Base-by-base conservation (phyloP, 768 basidiomycete genomes). In the Trametes villosa region DNA sequence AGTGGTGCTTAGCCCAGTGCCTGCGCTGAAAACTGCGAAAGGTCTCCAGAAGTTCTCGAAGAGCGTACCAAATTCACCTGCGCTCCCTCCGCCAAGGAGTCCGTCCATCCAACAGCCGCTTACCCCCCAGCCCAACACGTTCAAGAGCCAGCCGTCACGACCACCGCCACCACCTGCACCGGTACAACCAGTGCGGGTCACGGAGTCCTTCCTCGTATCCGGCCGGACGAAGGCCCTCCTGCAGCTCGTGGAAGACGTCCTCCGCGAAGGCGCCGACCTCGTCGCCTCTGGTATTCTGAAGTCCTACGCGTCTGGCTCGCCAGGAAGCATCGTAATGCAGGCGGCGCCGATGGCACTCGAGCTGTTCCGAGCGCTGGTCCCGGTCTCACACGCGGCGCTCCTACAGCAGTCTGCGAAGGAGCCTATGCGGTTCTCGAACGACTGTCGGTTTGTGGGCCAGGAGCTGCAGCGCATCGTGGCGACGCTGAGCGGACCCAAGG, bases 341-440 rank as follows among this genome's bases (percentile, higher is more conserved):
- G 80, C 88, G 1, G 82, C 88, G 18, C 77, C 85, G 2, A 81
- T 87, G 18, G 79, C 87, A 2, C 78, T 96, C 55, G 94, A 96
- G 54, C 76, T 97, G 9, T 91, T 87, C 74, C 83, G 89, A 44
- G 91, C 92, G 1, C 71, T 97, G 26, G 86, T 91, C 70, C 92
- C 92, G 13, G 79, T 90, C 36, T 79, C 79, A 33, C 85, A 85
- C 60, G 72, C 77, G 0, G 66, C 76, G 36, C 75, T 78, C 45
- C 72, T 91, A 30, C 70, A 70, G 24, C 72, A 78, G 36, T 76
- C 80, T 0, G 76, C 87, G 11, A 84, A 83, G 20, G 74, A 78
- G 27, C 78, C 82, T 1, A 87, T 96, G 82, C 83, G 85, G 49
- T 89, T 89, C 70, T 86, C 91, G 18, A 97, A 97, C 70, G 89